These are phyloP conservation scores for Plectosphaerella sp. DNA, from an alignment of 2,329 filamentous ascomycete species.

Conservation along the genomic window DNA sequence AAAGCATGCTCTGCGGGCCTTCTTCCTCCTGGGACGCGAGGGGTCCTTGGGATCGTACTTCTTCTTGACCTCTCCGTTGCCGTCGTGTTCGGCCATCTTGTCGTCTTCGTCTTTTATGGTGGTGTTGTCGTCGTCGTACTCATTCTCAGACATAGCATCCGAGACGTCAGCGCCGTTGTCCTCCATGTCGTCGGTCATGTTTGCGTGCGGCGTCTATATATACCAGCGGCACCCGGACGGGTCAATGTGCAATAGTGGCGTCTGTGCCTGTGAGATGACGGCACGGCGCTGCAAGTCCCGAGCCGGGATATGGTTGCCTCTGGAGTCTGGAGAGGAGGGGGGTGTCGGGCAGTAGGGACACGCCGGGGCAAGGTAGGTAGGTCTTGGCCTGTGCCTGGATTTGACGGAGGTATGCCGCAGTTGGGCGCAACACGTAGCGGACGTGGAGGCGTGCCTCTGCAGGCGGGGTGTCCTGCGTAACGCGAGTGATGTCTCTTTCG, in stretches of 20 bases:
- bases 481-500: not conserved
- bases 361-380: no score
- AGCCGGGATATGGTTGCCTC: constrained; percentile 10
- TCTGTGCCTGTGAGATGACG: constrained; percentile 15
- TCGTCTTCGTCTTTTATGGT: constrained; percentile 43
- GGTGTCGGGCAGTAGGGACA: no score
- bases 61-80: constrained; percentile 52
- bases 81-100: constrained; percentile 41
- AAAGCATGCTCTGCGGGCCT: constrained; percentile 91
- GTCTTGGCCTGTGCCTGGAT: no score
- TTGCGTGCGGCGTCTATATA: constrained; percentile 50
- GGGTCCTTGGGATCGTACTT: constrained; percentile 85
- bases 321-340: constrained; percentile 2
- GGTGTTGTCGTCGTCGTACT: constrained; percentile 48
- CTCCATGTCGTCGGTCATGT: constrained; percentile 52
- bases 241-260: constrained; percentile 3
- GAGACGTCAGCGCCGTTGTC: constrained; percentile 51
- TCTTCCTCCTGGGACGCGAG: constrained; percentile 83
- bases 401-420: no score
- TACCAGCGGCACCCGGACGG: constrained; percentile 18
- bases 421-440: not conserved
- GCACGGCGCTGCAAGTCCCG: constrained; percentile 27
- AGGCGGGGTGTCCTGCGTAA: not conserved
- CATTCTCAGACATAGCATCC: constrained; percentile 56
- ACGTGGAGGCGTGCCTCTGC: not conserved